These are phyloP conservation scores for Sphagnum contortum DNA, from an alignment of 225 moss, liverwort and hornwort genomes.

Conservation along the genomic window DNA sequence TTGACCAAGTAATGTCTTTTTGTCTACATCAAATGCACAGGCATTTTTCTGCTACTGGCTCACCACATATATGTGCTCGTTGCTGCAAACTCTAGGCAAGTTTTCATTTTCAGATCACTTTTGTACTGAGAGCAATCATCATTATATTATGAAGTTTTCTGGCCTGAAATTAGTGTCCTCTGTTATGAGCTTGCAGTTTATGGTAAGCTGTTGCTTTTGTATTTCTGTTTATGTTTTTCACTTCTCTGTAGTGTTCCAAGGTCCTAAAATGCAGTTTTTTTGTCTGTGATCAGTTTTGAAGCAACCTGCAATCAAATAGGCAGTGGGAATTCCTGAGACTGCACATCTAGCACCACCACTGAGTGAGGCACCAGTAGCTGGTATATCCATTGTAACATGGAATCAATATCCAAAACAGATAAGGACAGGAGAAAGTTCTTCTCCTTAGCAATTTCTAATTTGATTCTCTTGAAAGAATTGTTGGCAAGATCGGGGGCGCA, in stretches of 20 bases:
- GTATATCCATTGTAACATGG: slow-evolving; percentile 52
- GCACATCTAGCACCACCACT: slow-evolving; percentile 62
- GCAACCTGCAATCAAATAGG: slow-evolving; percentile 64
- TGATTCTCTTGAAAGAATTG: too few species aligned
- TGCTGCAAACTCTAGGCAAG: slow-evolving; percentile 76
- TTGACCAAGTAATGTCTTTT: not conserved
- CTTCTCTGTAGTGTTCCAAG: not conserved
- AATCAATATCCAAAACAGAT: slow-evolving; percentile 53
- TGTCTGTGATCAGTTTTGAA: slow-evolving; percentile 43
- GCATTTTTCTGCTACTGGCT: slow-evolving; percentile 99
- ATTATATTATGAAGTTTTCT: not conserved
- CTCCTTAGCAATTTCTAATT: too few species aligned
- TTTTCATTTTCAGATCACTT: not conserved
- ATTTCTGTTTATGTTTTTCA: not conserved
- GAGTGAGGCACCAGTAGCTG: slow-evolving; percentile 25
- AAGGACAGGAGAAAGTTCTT: slow-evolving; percentile 27
- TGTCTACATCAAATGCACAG: slow-evolving; percentile 21
- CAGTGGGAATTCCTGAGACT: slow-evolving; percentile 83
- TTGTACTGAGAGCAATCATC: not conserved
- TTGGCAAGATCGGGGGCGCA: too few species aligned
- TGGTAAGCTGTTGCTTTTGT: not conserved
- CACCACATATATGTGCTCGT: slow-evolving; percentile 85
- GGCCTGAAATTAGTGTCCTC: not conserved
- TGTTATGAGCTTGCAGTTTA: too few species aligned
- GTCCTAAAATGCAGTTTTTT: not conserved